A percentile compares a stretch with the other conserved stretches of the same genome.
phyloP scores from a whole-genome alignment of 768 basidiomycete genomes.

The Termitomyces sp. region DNA sequence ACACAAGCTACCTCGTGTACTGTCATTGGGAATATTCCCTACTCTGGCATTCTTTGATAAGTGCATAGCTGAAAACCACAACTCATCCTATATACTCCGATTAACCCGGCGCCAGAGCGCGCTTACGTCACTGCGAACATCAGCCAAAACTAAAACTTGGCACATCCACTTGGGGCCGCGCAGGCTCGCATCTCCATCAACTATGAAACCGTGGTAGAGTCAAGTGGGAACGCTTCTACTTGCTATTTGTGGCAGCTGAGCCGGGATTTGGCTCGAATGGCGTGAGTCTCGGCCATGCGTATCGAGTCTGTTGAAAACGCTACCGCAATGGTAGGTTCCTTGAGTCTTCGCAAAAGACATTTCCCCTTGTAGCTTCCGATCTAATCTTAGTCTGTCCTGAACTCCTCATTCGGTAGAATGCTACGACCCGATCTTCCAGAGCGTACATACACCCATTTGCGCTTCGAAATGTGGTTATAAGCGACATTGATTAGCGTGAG shows the following conservation, averaged over 20 bases:
- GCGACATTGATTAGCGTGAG: slow-evolving; percentile 4
- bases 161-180: slow-evolving; percentile 9
- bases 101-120: slow-evolving; percentile 5
- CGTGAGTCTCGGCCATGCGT: slow-evolving; percentile 1
- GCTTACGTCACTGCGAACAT: slow-evolving; percentile 12
- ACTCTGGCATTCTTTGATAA: slow-evolving; percentile 7
- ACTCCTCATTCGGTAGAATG: slow-evolving; percentile 1
- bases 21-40: not conserved
- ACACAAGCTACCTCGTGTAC: not conserved
- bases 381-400: slow-evolving; percentile 4
- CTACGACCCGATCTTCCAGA: slow-evolving; percentile 11
- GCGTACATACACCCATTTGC: slow-evolving; percentile 9
- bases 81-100: slow-evolving; percentile 18
- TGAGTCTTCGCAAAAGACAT: slow-evolving; percentile 6
- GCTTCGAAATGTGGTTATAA: slow-evolving; percentile 12
- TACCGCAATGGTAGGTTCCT: not conserved
- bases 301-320: not conserved
- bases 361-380: slow-evolving; percentile 16
- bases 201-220: slow-evolving; percentile 12
- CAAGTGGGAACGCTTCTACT: slow-evolving; percentile 1
- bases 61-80: slow-evolving; percentile 12
- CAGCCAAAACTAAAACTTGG: slow-evolving; percentile 5
- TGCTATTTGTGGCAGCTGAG: slow-evolving; percentile 12
- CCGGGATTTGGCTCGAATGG: not conserved
- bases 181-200: slow-evolving; percentile 16